Base-by-base conservation (phyloP, 768 basidiomycete species). In the Rhodotorula sphaerocarpa region DNA sequence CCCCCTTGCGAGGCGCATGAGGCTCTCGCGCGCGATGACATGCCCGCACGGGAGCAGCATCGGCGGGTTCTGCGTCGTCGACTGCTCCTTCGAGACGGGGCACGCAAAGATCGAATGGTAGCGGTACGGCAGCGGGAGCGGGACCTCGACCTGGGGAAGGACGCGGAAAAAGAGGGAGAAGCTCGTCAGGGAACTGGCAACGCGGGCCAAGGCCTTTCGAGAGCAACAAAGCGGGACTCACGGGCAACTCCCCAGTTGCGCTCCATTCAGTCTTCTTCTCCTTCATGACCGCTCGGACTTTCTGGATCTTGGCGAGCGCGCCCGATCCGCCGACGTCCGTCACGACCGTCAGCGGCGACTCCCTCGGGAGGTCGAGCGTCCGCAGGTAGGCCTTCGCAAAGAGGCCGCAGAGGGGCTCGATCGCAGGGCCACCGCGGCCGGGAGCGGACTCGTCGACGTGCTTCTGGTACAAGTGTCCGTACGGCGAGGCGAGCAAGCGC, bases 21-120 rank as follows among this genome's bases (percentile, higher is more conserved):
- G 77, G 74, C 88, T 93, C 71, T 96, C 93, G 73, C 86, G 86
- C 3, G 89, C 86, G 48, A 99, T 85, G 42, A 95, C 91, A 76
- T 99, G 95, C 3, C 93, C 95, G 74, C 95, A 97, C 6, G 79
- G 77, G 80, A 99, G 86, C 87, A 96, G 92, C 90, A 95, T 95
- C 0, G 95, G 93, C 14, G 91, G 95, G 74, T 99, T 99, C 61
- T 80, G 75, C 55, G 89, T 86, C 7, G 88, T 92, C 28, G 90
- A 85, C 76, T 95, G 93, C 72, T 97, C 93, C 76, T 96, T 97
- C 14, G 90, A 93, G 27, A 99, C 95, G 0, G 95, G 89, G 75
- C 95, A 99, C 50, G 90, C 85, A 75, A 99, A 97, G 60, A 97
- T 86, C 1, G 92, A 95, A 75, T 99, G 95, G 76, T 92, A 97